These are phyloP conservation scores for Mucor piriformis DNA, from an alignment of 371 early-diverging fungal species.

Conservation along the genomic window DNA sequence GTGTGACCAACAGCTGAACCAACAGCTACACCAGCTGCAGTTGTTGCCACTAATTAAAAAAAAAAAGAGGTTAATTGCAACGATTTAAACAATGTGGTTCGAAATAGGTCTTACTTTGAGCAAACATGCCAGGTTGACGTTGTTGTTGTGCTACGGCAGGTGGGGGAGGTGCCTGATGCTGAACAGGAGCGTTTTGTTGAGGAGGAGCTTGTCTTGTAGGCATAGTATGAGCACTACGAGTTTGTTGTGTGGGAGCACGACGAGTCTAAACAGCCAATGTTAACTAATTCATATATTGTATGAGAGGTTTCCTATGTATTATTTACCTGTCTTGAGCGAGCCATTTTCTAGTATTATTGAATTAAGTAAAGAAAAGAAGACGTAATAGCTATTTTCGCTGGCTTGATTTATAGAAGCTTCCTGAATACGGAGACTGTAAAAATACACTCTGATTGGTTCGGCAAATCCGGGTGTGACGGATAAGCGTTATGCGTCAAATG, in stretches of 20 bases:
- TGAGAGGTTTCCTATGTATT: not conserved
- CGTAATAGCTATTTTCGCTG: too few species aligned
- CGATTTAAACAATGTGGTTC: not conserved
- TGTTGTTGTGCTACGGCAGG: constrained; percentile 52
- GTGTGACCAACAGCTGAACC: constrained; percentile 83
- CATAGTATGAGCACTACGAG: constrained; percentile 70
- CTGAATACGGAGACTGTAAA: not conserved
- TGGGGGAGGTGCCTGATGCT: constrained; percentile 42
- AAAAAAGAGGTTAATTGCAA: not conserved
- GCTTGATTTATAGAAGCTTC: not conserved
- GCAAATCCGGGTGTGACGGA: constrained; percentile 1
- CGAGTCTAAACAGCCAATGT: constrained; percentile 28
- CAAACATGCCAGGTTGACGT: constrained; percentile 76
- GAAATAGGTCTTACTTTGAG: constrained; percentile 54
- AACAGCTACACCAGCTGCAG: constrained; percentile 94
- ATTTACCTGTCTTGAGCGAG: constrained; percentile 26
- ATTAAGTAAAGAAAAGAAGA: constrained; percentile 3
- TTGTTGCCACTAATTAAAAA: constrained; percentile 69
- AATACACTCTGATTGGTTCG: not conserved
- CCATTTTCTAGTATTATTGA: constrained; percentile 9
- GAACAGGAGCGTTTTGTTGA: constrained; percentile 41
- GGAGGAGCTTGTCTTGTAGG: constrained; percentile 67
- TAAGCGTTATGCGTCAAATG: constrained; percentile 1
- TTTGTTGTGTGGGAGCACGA: constrained; percentile 61
- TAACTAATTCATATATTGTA: not conserved